Evolutionary conservation across 768 basidiomycete genomes (phyloP), one percentile per base, ranked within the genome.

Genomic region (Phlegmacium glaucopus): DNA sequence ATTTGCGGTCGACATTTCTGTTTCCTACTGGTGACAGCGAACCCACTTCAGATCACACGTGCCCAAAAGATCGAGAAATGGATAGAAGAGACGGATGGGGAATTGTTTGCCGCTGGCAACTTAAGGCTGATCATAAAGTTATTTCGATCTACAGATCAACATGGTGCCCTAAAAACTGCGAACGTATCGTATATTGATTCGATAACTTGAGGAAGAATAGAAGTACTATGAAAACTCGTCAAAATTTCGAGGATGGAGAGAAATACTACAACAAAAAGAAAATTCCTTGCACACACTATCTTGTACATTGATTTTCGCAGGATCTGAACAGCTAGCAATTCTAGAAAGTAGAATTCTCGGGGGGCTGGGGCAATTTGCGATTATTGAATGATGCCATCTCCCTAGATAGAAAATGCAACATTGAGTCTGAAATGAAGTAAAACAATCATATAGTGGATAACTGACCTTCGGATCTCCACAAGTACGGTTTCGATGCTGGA

Each of bases 361-460:
- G 81, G 3, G 96, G 96, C 69, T 99, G 96, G 28, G 93, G 90
- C 30, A 94, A 77, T 72, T 98, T 98, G 56, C 93, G 75, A 67
- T 98, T 99, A 51, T 79, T 79, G 61, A 88, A 83, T 40, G 88
- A 81, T 2, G 86, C 93, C 96, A 99, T 98, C 67, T 96, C 94
- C 72, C 94, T 97, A 56, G 9, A 32, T 10, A n/a, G n/a, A 11
- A 11, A 10, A n/a, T 10, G 6, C 11, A 11, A 34, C 3, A 3
- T 39, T 22, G 22, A 44, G 51, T 30, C 22, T 18, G 12, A 40
- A 32, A 44, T 39, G 34, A 46, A 16, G 11, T 38, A 18, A 9
- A 9, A 13, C 28, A 22, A 15, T 36, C 18, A 25, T 25, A 7
- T 37, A 15, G 34, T 9, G 18, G 45, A 47, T 22, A 6, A 72